Evolutionary conservation across 805 yeast genomes (phyloP).

Genomic region (Zygosaccharomyces bisporus): DNA sequence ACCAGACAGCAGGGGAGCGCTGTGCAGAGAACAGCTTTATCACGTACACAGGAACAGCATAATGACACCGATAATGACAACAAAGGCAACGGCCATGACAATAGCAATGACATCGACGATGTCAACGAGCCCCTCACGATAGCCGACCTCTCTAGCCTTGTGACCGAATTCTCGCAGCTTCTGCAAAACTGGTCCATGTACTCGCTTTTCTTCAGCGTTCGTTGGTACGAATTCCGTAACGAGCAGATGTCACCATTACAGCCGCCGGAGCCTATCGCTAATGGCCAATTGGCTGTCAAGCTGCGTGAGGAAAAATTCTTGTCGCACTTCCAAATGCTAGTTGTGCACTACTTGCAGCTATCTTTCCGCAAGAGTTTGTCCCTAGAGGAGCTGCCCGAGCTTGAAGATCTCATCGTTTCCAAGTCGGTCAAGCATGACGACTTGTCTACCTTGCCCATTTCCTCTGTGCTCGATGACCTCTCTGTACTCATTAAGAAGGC

Average conservation of each 20-base stretch:
- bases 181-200: conserved; percentile 84
- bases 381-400: conserved; percentile 72
- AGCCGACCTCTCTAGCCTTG: conserved; percentile 30
- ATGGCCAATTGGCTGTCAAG: conserved; percentile 30
- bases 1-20: not conserved
- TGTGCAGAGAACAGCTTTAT: conserved; percentile 14
- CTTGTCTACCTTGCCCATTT: conserved; percentile 49
- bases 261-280: conserved; percentile 27
- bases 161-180: conserved; percentile 70
- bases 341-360: conserved; percentile 64
- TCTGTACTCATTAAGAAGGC: conserved; percentile 68
- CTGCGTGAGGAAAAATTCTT: conserved; percentile 39
- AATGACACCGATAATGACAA: conserved; percentile 8
- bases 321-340: conserved; percentile 61
- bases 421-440: conserved; percentile 24
- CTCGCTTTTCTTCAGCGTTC: conserved; percentile 62
- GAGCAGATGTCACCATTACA: conserved; percentile 8
- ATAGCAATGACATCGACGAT: conserved; percentile 23
- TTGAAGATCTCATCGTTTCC: conserved; percentile 35
- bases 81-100: conserved; percentile 22
- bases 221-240: conserved; percentile 51
- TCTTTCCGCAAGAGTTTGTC: conserved; percentile 78
- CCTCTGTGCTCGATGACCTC: conserved; percentile 85
- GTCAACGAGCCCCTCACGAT: conserved; percentile 5
- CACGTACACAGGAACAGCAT: not conserved